Percentiles rank a stretch among this genome's conserved stretches.
Conservation (phyloP, 108 stramenopile species). For the Skeletonema costatum region DNA sequence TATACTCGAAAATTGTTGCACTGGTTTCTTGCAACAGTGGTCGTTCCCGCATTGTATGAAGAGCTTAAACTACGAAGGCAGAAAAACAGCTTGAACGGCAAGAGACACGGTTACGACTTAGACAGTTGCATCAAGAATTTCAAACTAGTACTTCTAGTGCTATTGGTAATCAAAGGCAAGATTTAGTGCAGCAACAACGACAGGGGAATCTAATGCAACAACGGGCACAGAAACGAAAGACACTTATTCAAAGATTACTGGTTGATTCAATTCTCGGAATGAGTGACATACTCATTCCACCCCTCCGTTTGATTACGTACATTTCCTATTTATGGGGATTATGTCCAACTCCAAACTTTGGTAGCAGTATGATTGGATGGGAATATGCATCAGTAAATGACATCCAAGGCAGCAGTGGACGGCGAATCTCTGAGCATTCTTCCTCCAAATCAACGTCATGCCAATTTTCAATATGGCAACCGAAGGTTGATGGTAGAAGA, state of each 20-base stretch:
- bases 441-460: constrained; percentile 36
- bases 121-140: constrained; percentile 14
- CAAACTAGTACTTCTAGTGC: neutral
- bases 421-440: neutral
- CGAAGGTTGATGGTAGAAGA: constrained; percentile 51
- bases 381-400: constrained; percentile 31
- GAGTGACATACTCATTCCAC: constrained; percentile 39
- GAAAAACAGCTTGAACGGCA: constrained; percentile 20
- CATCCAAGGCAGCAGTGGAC: neutral
- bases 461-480: constrained; percentile 51
- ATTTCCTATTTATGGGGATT: constrained; percentile 46
- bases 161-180: neutral
- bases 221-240: constrained; percentile 29
- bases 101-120: constrained; percentile 14
- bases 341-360: constrained; percentile 31
- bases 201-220: constrained; percentile 3
- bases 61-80: constrained; percentile 33
- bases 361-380: constrained; percentile 42
- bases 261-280: constrained; percentile 36
- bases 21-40: constrained; percentile 32
- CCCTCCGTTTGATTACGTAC: constrained; percentile 39
- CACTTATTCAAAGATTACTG: constrained; percentile 9
- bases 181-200: neutral
- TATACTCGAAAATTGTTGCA: constrained; percentile 26
- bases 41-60: constrained; percentile 31